Percentiles rank a stretch among this genome's conserved stretches.
Conservation (phyloP, 2,329 filamentous ascomycete genomes). For the Fusarium mundagurra region DNA sequence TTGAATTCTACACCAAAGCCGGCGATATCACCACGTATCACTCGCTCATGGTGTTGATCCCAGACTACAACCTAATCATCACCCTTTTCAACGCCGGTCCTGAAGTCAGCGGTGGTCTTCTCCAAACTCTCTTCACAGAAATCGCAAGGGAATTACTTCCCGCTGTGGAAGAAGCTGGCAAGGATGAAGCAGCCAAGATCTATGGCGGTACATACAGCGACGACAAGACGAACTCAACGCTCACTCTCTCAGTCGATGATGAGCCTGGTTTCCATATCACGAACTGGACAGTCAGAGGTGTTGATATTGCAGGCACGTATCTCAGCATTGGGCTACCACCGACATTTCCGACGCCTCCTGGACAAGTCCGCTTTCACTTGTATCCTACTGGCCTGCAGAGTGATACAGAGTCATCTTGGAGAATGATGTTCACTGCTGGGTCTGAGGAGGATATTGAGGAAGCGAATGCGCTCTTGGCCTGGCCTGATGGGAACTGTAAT, state of each 20-base stretch:
- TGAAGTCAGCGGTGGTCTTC: not conserved
- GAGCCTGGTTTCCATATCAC: slow-evolving; percentile 5
- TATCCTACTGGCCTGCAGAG: not conserved
- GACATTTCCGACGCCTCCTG: not conserved
- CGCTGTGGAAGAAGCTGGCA: slow-evolving; percentile 6
- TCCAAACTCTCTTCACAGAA: not conserved
- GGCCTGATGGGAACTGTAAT: slow-evolving; percentile 10
- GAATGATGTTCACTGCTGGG: not conserved
- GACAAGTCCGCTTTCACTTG: slow-evolving; percentile 5
- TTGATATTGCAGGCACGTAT: slow-evolving; percentile 7
- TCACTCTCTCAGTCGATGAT: slow-evolving; percentile 3
- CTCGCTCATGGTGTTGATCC: not conserved
- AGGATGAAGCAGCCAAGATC: not conserved
- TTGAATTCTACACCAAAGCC: slow-evolving; percentile 21
- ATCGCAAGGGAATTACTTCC: not conserved
- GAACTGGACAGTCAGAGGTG: slow-evolving; percentile 11
- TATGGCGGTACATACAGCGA: slow-evolving; percentile 14
- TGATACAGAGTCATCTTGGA: not conserved
- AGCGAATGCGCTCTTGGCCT: not conserved
- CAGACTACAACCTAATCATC: slow-evolving; percentile 8
- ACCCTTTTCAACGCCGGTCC: not conserved
- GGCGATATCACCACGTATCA: slow-evolving; percentile 14
- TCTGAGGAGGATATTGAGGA: not conserved
- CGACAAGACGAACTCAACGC: not conserved
- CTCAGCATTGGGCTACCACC: not conserved